Percentiles rank a stretch among this genome's conserved stretches.
Evolutionary conservation across 768 basidiomycete species (phyloP).

Genomic region (Cystofilobasidium bisporidii): DNA sequence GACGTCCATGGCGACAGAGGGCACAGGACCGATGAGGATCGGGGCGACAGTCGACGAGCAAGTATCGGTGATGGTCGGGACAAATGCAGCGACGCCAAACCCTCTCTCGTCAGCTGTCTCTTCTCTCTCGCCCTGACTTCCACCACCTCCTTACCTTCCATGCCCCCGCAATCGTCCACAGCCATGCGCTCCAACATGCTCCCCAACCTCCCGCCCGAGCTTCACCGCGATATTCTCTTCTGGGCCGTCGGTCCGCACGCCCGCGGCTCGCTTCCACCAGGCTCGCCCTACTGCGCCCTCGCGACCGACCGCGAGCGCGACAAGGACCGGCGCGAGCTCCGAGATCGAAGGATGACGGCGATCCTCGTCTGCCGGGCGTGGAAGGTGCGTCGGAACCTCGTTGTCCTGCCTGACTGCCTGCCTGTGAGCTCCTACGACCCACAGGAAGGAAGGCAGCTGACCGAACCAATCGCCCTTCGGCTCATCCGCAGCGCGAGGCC

Average conservation of each 20-base stretch:
- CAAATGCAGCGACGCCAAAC: not conserved
- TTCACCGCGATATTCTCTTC: not conserved
- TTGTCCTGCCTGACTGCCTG: not conserved
- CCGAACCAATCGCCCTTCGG: not conserved
- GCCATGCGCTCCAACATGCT: too few relatives aligned
- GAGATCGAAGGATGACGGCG: slow-evolving; percentile 5
- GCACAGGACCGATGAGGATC: not conserved
- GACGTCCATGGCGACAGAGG: not conserved
- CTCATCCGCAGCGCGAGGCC: slow-evolving; percentile 10
- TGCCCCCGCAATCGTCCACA: too few relatives aligned
- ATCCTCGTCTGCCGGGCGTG: slow-evolving; percentile 21
- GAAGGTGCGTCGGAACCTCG: slow-evolving; percentile 12
- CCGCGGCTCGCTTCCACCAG: not conserved
- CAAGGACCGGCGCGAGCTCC: slow-evolving; percentile 2
- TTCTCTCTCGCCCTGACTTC: not conserved
- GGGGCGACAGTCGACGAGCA: not conserved
- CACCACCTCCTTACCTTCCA: too few relatives aligned
- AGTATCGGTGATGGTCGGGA: not conserved
- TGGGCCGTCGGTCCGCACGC: slow-evolving; percentile 1
- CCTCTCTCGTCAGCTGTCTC: not conserved
- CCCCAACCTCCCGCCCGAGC: not conserved
- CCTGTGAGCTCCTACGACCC: too few relatives aligned
- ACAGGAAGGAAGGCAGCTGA: too few relatives aligned
- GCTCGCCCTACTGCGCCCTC: not conserved
- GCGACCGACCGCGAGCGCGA: not conserved